These are phyloP conservation scores for Huntiella omanensis DNA, from an alignment of 2,329 filamentous ascomycete species.

Conservation along the genomic window DNA sequence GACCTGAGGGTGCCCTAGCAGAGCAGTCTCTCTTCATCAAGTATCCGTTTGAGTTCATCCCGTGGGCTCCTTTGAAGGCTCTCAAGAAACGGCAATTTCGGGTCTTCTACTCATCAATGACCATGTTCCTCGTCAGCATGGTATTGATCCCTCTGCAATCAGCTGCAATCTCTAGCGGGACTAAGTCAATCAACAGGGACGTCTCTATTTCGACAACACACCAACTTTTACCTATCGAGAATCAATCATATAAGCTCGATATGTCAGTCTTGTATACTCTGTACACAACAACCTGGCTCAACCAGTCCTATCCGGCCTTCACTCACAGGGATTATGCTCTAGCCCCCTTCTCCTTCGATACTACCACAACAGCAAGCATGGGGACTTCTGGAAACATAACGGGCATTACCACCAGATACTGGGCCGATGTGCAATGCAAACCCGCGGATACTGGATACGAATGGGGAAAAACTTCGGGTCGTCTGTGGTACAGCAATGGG, in stretches of 20 bases:
- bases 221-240: slow-evolving; percentile 12
- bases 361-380: neutral
- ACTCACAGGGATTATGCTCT: slow-evolving; percentile 25
- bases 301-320: slow-evolving; percentile 24
- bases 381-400: slow-evolving; percentile 15
- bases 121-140: slow-evolving; percentile 34
- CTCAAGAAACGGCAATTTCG: slow-evolving; percentile 29
- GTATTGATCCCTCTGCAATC: slow-evolving; percentile 34
- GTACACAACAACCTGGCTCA: slow-evolving; percentile 27
- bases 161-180: slow-evolving; percentile 27
- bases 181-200: slow-evolving; percentile 14
- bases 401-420: slow-evolving; percentile 16
- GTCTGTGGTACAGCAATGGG: neutral
- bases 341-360: slow-evolving; percentile 21
- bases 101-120: slow-evolving; percentile 27
- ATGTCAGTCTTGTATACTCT: slow-evolving; percentile 23
- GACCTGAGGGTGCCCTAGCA: slow-evolving; percentile 22
- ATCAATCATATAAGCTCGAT: slow-evolving; percentile 16
- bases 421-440: slow-evolving; percentile 22
- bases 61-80: slow-evolving; percentile 17
- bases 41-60: slow-evolving; percentile 29
- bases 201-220: slow-evolving; percentile 7
- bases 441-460: slow-evolving; percentile 17
- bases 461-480: neutral
- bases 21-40: slow-evolving; percentile 29